Conservation (phyloP, 2,329 filamentous ascomycete genomes). For the Aspergillus ochraceus region DNA sequence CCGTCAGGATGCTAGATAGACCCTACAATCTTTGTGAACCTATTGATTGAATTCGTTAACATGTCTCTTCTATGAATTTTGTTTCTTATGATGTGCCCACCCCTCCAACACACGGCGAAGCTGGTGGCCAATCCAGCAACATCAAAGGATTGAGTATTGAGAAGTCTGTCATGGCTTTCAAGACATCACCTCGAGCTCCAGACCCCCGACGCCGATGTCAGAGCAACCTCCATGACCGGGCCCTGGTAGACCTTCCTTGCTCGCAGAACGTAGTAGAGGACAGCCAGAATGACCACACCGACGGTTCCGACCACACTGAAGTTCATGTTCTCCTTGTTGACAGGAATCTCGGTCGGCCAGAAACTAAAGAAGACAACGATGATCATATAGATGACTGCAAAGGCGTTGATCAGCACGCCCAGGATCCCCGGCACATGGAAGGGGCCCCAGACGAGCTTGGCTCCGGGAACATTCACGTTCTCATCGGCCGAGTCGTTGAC, state of each 20-base stretch:
- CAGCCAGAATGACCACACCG: constrained; percentile 40
- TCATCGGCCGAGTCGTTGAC: constrained; percentile 16
- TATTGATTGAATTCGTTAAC: too few relatives aligned
- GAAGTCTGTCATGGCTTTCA: too few relatives aligned
- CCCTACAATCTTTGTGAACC: too few relatives aligned
- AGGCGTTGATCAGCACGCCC: constrained; percentile 46
- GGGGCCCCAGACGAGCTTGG: constrained; percentile 31
- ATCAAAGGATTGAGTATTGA: too few relatives aligned
- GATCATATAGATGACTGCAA: constrained; percentile 47
- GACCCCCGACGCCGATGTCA: background rate
- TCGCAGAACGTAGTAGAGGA: constrained; percentile 41
- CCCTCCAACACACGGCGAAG: too few relatives aligned
- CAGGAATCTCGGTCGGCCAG: constrained; percentile 44
- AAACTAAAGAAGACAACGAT: constrained; percentile 52
- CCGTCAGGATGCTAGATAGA: too few relatives aligned
- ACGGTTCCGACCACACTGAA: constrained; percentile 46
- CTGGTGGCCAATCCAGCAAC: too few relatives aligned
- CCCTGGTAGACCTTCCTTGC: constrained; percentile 36
- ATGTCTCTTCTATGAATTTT: too few relatives aligned
- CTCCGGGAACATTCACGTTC: constrained; percentile 26
- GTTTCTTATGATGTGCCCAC: too few relatives aligned
- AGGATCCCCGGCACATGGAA: constrained; percentile 29
- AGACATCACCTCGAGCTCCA: background rate
- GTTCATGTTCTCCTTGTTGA: constrained; percentile 49
- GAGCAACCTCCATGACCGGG: constrained; percentile 26